phyloP scores from a whole-genome alignment of 176 grass and related monocot species.

The Bromus sterilis region DNA sequence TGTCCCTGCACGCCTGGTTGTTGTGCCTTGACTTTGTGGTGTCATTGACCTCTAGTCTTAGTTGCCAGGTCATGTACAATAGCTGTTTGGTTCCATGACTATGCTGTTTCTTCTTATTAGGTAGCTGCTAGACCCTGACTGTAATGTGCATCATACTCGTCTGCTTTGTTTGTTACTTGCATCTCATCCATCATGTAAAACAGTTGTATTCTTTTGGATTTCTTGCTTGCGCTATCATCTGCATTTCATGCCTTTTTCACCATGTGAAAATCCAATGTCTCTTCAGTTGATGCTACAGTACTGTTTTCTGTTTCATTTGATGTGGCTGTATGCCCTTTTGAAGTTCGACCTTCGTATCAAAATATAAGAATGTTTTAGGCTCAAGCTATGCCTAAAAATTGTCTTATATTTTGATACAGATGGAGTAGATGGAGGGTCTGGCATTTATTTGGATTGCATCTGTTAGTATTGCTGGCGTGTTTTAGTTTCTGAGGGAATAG shows the following conservation, averaged over 20 bases:
- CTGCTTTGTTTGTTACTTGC: background rate
- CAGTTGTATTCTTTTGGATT: background rate
- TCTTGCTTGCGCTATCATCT: background rate
- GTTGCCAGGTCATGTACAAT: slow-evolving; percentile 64
- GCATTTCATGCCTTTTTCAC: background rate
- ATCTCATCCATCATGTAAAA: slow-evolving; percentile 39
- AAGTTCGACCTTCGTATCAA: no score
- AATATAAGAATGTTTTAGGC: no score
- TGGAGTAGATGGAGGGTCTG: no score
- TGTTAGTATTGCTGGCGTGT: no score
- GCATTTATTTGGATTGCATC: no score
- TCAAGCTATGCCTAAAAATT: no score
- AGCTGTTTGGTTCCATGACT: slow-evolving; percentile 29
- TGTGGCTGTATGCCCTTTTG: no score
- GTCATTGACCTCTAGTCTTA: slow-evolving; percentile 34
- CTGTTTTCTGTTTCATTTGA: no score
- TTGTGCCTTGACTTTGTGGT: slow-evolving; percentile 40
- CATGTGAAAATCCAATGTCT: background rate
- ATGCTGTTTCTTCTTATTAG: slow-evolving; percentile 32
- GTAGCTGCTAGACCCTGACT: slow-evolving; percentile 40
- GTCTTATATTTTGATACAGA: no score
- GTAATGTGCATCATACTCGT: slow-evolving; percentile 45
- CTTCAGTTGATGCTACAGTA: no score
- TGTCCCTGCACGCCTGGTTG: slow-evolving; percentile 19
- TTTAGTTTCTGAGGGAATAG: no score